These are phyloP conservation scores for Sporisorium exsertum DNA, from an alignment of 1,284 basidiomycete genomes.

Conservation along the genomic window DNA sequence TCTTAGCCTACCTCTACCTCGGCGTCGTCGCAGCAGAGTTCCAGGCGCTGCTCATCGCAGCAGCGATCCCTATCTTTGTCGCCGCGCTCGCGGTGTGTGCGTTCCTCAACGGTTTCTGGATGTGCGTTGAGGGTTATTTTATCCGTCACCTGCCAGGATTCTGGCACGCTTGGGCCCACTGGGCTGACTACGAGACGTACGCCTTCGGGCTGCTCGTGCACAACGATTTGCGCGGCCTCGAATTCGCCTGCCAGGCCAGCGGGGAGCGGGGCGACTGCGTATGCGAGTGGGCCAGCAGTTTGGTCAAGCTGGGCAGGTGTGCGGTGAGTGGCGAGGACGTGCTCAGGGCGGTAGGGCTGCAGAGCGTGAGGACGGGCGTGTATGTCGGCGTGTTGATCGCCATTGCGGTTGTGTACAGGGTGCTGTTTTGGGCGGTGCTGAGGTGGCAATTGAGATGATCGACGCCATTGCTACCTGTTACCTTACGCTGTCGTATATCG, in stretches of 20 bases:
- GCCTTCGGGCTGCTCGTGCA: conserved; percentile 71
- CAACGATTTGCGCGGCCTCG: conserved; percentile 74
- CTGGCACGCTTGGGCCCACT: conserved; percentile 76
- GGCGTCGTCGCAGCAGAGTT: conserved; percentile 75
- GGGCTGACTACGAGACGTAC: conserved; percentile 71
- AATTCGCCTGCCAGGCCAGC: conserved; percentile 72
- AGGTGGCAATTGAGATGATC: conserved; percentile 10
- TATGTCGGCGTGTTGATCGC: conserved; percentile 62
- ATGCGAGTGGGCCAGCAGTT: no score
- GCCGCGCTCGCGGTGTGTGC: conserved; percentile 75
- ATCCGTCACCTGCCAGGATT: conserved; percentile 75
- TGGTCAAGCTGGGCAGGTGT: no score
- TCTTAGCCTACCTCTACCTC: conserved; percentile 75
- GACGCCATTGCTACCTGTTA: no score
- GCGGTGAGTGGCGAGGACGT: no score
- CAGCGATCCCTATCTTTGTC: conserved; percentile 75
- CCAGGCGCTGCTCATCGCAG: conserved; percentile 74
- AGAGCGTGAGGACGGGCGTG: conserved; percentile 46
- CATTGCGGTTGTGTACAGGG: conserved; percentile 55
- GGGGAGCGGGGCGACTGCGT: conserved; percentile 30
- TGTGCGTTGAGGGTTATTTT: conserved; percentile 70
- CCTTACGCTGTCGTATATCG: no score
- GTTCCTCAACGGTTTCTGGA: conserved; percentile 77
- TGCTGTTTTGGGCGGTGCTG: conserved; percentile 63
- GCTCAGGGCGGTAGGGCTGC: conserved; percentile 48